These are phyloP conservation scores for Globisporangium viniferum DNA, from an alignment of 352 stramenopile genomes.

Conservation along the genomic window DNA sequence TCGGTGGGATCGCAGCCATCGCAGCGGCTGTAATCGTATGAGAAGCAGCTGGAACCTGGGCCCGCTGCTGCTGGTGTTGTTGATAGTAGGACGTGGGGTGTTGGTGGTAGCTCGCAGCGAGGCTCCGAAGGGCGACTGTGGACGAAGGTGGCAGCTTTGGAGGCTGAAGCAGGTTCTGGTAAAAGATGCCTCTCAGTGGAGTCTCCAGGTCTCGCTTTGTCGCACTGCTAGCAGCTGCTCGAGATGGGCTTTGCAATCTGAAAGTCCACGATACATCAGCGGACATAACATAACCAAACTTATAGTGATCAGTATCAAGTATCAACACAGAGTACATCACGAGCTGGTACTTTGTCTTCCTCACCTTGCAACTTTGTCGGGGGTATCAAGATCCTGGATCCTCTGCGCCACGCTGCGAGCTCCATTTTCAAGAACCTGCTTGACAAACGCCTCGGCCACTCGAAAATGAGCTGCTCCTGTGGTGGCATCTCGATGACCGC, in stretches of 20 bases:
- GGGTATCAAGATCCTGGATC: neutral
- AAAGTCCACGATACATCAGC: neutral
- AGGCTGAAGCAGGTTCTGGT: conserved; percentile 24
- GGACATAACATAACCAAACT: neutral
- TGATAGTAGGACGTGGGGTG: neutral
- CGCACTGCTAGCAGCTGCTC: neutral
- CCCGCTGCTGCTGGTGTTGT: neutral
- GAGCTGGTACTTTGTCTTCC: neutral
- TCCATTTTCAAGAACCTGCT: neutral
- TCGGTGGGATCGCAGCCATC: neutral
- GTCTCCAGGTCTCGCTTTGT: conserved; percentile 4
- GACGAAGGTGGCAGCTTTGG: conserved; percentile 23
- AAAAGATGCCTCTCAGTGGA: conserved; percentile 24
- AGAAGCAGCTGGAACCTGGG: neutral
- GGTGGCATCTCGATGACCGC: neutral
- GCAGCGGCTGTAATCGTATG: neutral
- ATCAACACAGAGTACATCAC: neutral
- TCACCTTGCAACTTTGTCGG: neutral
- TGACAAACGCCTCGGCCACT: conserved; percentile 6
- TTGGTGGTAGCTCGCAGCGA: conserved; percentile 10
- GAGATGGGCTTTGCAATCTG: neutral
- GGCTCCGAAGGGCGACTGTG: conserved; percentile 10
- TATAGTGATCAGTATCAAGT: neutral
- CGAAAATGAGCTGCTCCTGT: neutral
- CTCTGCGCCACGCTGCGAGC: neutral